phyloP scores from a whole-genome alignment of 1,284 basidiomycete genomes.

The Butyriboletus appendiculatus region DNA sequence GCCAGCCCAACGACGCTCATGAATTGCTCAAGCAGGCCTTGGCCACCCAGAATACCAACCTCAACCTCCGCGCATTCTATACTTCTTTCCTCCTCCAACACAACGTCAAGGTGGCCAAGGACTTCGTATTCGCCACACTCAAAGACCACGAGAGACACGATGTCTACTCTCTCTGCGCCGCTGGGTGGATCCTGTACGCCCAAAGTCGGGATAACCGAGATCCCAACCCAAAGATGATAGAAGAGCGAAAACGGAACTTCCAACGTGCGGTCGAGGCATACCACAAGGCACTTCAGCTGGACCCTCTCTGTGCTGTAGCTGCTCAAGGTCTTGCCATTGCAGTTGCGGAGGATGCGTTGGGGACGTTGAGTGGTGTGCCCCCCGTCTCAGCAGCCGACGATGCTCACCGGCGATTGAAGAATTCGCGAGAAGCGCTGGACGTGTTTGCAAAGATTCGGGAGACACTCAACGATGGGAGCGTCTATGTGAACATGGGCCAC shows the following conservation, averaged over 20 bases:
- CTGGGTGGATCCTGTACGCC: conserved; percentile 83
- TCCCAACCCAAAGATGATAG: conserved; percentile 52
- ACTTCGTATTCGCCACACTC: conserved; percentile 84
- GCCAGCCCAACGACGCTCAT: conserved; percentile 79
- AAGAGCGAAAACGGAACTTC: conserved; percentile 79
- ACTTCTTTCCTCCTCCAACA: conserved; percentile 85
- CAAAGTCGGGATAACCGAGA: conserved; percentile 80
- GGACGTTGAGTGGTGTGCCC: conserved; percentile 56
- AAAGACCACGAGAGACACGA: conserved; percentile 85
- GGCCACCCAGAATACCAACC: conserved; percentile 64
- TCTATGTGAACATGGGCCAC: conserved; percentile 94
- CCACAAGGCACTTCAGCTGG: conserved; percentile 82
- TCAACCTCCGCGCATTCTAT: conserved; percentile 86
- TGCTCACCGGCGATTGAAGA: conserved; percentile 59
- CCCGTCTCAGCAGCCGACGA: conserved; percentile 60
- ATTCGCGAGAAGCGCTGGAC: conserved; percentile 82
- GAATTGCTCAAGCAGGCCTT: conserved; percentile 87
- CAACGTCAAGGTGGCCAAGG: conserved; percentile 73
- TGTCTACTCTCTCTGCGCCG: conserved; percentile 87
- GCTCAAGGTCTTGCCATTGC: conserved; percentile 93
- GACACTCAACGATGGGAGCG: conserved; percentile 80
- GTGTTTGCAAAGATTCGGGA: conserved; percentile 90
- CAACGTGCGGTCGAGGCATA: conserved; percentile 86
- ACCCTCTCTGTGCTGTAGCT: conserved; percentile 84
- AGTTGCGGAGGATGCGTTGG: conserved; percentile 86